Percentiles rank a stretch among this genome's conserved stretches.
Evolutionary conservation across 257 asterid genomes (phyloP).

Genomic region (Primulina eburnea): DNA sequence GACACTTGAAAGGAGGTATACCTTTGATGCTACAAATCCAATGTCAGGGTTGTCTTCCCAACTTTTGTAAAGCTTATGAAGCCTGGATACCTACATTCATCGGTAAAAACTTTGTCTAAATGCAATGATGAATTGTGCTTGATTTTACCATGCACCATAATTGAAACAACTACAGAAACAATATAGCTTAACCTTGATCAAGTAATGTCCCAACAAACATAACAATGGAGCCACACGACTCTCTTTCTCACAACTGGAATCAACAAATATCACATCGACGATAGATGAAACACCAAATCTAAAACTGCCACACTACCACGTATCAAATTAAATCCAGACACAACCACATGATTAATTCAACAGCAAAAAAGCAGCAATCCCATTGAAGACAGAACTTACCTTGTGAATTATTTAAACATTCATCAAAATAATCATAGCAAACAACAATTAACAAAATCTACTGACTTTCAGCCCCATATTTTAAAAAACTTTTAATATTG

Average conservation of each 20-base stretch:
- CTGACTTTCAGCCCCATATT: neutral
- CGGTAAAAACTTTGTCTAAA: conserved; percentile 5
- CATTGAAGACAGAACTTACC: neutral
- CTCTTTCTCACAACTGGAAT: conserved; percentile 8
- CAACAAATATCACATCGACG: conserved; percentile 1
- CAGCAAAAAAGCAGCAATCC: neutral
- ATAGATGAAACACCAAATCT: neutral
- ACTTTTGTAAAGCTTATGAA: conserved; percentile 68
- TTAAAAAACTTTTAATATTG: too few species aligned
- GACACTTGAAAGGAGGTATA: conserved; percentile 23
- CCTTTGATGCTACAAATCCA: conserved; percentile 78
- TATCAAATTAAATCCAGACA: conserved; percentile 6
- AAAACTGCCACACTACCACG: neutral
- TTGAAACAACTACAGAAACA: conserved; percentile 12
- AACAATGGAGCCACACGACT: neutral
- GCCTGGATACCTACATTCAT: conserved; percentile 53
- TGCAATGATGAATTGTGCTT: neutral
- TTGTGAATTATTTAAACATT: neutral
- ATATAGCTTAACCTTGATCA: conserved; percentile 2
- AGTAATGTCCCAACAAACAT: neutral
- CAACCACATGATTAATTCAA: neutral
- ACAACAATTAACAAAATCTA: neutral
- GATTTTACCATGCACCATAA: conserved; percentile 7
- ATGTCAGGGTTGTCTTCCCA: conserved; percentile 85
- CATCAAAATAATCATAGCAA: neutral